phyloP scores from a whole-genome alignment of 2,329 filamentous ascomycete species.

The Aureobasidium melanogenum region DNA sequence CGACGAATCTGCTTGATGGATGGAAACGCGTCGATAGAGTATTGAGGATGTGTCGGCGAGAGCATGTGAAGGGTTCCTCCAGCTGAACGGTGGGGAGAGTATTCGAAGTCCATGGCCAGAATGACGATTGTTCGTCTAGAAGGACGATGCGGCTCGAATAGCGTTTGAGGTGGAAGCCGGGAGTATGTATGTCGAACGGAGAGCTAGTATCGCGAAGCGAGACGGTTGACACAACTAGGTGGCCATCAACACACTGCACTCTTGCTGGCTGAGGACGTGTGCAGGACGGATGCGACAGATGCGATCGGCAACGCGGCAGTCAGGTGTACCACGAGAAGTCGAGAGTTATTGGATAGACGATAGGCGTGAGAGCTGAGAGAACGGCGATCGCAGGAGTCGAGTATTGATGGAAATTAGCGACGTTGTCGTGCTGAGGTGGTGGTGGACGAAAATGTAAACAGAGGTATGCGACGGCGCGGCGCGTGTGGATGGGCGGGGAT shows the following conservation, averaged over 20 bases:
- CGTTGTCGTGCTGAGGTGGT: neutral
- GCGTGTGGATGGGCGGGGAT: neutral
- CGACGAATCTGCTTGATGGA: conserved; percentile 76
- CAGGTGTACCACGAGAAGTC: neutral
- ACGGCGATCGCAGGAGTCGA: conserved; percentile 7
- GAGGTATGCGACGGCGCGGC: neutral
- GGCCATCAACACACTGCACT: conserved; percentile 9
- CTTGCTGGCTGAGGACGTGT: neutral
- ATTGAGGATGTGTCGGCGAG: conserved; percentile 56
- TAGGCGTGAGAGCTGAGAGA: neutral
- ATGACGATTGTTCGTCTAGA: neutral
- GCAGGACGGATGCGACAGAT: conserved; percentile 6
- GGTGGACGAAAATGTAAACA: conserved; percentile 7
- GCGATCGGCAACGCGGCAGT: conserved; percentile 5
- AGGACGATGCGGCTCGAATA: neutral
- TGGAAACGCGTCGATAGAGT: conserved; percentile 73
- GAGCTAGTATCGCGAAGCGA: conserved; percentile 10
- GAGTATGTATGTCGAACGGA: neutral
- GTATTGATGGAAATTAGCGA: conserved; percentile 7
- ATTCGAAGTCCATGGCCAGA: conserved; percentile 38
- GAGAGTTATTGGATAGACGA: neutral
- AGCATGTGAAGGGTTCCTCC: conserved; percentile 78
- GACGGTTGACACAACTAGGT: conserved; percentile 7
- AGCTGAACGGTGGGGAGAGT: conserved; percentile 40
- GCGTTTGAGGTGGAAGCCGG: neutral